Base-by-base conservation (phyloP, 441 rosid species). In the Euphorbia corollata region DNA sequence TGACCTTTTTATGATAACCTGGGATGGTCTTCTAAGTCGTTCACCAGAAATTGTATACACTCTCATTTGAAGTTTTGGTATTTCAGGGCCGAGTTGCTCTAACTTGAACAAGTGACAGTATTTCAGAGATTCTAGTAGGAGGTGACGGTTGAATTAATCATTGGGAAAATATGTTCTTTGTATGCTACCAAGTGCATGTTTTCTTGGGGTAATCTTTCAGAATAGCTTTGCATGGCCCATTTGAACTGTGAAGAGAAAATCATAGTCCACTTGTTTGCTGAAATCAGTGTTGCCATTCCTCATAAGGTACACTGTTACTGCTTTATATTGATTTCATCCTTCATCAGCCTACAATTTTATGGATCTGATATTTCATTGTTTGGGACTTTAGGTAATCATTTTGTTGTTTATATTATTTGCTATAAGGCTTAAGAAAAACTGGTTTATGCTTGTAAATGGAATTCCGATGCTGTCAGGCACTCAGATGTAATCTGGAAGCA, bases 381-480 rank as follows among this genome's bases (percentile, higher is more conserved):
- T n/a, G n/a, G n/a, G n/a, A n/a, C n/a, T n/a, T n/a, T n/a, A n/a
- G n/a, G n/a, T n/a, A 38, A 38, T 3, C 41, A 3, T 38, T 38
- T 38, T 38, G 8, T 38, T 38, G 41, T 8, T 38, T 38, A 8
- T 38, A 38, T 8, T 38, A 38, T 38, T 38, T 38, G 41, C 65
- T 73, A 71, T 73, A 93, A 97, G 88, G 96, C 96, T 68, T 80
- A 82, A 78, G 99, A 95, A 69, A 87, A 79, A 77, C 63, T 83
- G 61, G 97, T 89, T 58, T 91, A 85, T 84, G 93, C 99, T 72
- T 89, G 97, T 77, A 97, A 93, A 76, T 91, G 96, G 99, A 93
- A 93, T 79, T 89, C 83, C 39, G 85, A 83, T 83, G 97, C 97
- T 65, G 73, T 89, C 71, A 85, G 80, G 97, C 97, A 1, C 92